Base-by-base conservation (phyloP, 2,329 filamentous ascomycete species). In the Cladosporium sp. region DNA sequence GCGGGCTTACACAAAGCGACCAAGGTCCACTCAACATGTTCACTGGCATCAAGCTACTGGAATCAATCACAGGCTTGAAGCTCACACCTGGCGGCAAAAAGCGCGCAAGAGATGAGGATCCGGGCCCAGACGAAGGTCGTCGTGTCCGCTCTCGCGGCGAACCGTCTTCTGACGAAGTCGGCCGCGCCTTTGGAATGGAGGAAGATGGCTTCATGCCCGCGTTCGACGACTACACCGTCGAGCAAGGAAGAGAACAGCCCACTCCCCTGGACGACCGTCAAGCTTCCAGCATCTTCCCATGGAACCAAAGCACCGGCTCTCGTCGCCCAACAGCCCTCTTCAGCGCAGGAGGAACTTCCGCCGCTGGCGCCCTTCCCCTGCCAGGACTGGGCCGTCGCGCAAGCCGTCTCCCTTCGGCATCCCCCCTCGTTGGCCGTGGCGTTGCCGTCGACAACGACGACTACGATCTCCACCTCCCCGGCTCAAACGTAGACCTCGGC, bases 241-340 rank as follows among this genome's bases (percentile, higher is more conserved):
- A 95, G 65, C 68, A 88, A 19, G 87, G 84, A 17, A 82, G 88
- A 68, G 81, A 88, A 37, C 85, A 80, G 1, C 79, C 75, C 1
- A 77, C 80, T 1, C 79, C 80, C 7, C 77, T 93, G 47, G 80
- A 95, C 52, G 80, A 84, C 47, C 61, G 58, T 34, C 79, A 59
- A 9, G 42, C 80, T 22, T 80, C 80, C 19, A 80, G 78, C 4
- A 70, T 77, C n/a, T 82, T 87, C 76, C 84, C 84, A 8, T 88
- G 84, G 84, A 87, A 87, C 56, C 61, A 61, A 37, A 62, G 61
- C 51, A 57, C 68, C 44, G 67, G 66, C 17, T 73, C 70, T 47
- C 67, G 63, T 27, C 73, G 70, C 20, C 69, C 73, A 11, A 62
- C 62, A 19, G 74, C 70, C 11, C 70, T 66, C 30, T 66, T 65